These are phyloP conservation scores for Scheffersomyces illinoinensis DNA, from an alignment of 1,139 yeast genomes.

Conservation along the genomic window DNA sequence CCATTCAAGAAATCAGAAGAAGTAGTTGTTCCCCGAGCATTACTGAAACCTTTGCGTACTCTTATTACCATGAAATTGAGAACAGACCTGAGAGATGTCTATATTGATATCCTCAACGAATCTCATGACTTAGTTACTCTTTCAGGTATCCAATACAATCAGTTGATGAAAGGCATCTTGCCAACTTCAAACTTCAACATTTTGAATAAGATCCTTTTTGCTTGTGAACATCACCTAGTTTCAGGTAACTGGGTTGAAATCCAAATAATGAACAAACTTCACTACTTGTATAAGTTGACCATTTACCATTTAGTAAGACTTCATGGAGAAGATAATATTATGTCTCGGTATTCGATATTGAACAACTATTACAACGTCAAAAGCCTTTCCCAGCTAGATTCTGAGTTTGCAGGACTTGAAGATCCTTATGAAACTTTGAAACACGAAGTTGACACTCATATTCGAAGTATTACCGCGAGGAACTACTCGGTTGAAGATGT, in stretches of 20 bases:
- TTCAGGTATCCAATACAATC: conserved; percentile 20
- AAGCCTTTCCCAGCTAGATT: conserved; percentile 5
- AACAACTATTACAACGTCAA: conserved; percentile 31
- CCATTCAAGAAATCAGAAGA: conserved; percentile 15
- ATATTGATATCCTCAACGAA: neutral
- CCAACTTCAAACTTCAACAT: conserved; percentile 9
- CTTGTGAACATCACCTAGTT: conserved; percentile 32
- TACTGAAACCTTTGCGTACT: conserved; percentile 19
- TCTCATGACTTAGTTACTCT: conserved; percentile 11
- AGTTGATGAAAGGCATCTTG: conserved; percentile 16
- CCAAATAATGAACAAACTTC: conserved; percentile 19
- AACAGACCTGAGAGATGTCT: conserved; percentile 12
- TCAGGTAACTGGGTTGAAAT: conserved; percentile 34
- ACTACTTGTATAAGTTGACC: conserved; percentile 26
- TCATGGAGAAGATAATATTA: conserved; percentile 14
- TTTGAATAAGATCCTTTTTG: conserved; percentile 19
- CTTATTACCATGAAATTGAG: conserved; percentile 19
- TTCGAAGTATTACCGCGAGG: neutral
- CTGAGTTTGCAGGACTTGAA: conserved; percentile 9
- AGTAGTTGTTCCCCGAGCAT: conserved; percentile 19
- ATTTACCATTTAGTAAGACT: conserved; percentile 17
- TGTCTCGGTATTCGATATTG: conserved; percentile 21
- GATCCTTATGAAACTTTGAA: conserved; percentile 9
- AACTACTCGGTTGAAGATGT: conserved; percentile 8
- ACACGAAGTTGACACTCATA: conserved; percentile 5